Conservation (phyloP, 1,139 yeast species). For the Blastobotrys petasosporus region DNA sequence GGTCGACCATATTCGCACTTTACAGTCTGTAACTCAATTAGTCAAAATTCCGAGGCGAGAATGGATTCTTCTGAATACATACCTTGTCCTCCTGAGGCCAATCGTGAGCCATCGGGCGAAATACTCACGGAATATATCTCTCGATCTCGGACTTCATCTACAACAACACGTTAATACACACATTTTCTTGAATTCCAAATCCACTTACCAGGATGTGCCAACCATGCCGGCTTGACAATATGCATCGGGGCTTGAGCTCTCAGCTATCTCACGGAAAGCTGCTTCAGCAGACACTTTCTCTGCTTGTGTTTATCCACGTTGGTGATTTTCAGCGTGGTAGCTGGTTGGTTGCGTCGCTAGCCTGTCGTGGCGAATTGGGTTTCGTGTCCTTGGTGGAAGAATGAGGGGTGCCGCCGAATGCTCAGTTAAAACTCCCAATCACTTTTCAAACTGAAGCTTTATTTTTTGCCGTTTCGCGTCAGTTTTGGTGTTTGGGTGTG, state of each 20-base stretch:
- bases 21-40: conserved; percentile 52
- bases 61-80: conserved; percentile 8
- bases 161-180: not conserved
- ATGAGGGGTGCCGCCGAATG: no score
- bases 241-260: conserved; percentile 43
- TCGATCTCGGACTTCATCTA: conserved; percentile 70
- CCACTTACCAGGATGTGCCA: conserved; percentile 57
- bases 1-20: conserved; percentile 85
- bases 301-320: no score
- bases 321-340: no score
- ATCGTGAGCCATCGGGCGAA: conserved; percentile 71
- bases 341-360: not conserved
- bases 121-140: conserved; percentile 83
- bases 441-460: no score
- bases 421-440: no score
- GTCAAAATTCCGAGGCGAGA: not conserved
- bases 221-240: conserved; percentile 79
- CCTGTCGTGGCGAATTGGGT: not conserved
- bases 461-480: no score
- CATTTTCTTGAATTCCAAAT: not conserved
- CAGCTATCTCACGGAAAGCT: not conserved
- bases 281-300: no score
- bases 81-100: conserved; percentile 86
- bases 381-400: not conserved
- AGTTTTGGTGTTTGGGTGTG: no score